Evolutionary conservation across 2,329 filamentous ascomycete species (phyloP), one percentile per base, ranked within the genome.

Genomic region (Teratosphaeria pseudoeucalypti): DNA sequence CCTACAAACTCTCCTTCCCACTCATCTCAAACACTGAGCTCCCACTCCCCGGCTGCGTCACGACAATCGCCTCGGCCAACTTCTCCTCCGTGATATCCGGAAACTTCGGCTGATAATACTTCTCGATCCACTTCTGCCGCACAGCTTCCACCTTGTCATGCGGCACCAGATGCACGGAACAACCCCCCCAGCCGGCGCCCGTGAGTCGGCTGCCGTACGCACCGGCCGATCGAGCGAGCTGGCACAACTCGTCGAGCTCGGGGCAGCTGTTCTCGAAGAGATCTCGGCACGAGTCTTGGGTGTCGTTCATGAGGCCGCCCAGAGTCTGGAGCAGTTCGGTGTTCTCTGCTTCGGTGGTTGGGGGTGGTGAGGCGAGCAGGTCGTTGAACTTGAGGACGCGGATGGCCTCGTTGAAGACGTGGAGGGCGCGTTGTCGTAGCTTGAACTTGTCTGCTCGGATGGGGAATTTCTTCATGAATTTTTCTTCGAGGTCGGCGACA

Each of bases 131-230:
- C 5, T 89, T 89, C 68, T 83, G 80, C 72, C 83, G 90, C 26
- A 99, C 89, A 29, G 78, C 83, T 5, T 87, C 85, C 0, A 96
- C 88, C 74, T 88, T 92, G 68, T 90, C 83, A 60, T 85, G 88
- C 0, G 92, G 88, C 57, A 97, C 88, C 60, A 99, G 81, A 76
- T 99, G 94, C 60, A 99, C 92, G 62, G 85, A 94, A 77, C 94
- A 97, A 2, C 94, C 94, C 62, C 94, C 94, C 94, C 94, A 99
- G 2, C 94, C 94, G 0, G 94, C 94, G 47, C 94, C 94, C 0
- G 92, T 97, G 66, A 96, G 77, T 29, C 92, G 81, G 66, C 88
- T 91, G 32, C 92, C 94, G 71, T 90, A 91, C 19, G 89, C 85
- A 2, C 94, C 94, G 0, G 89, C 89, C 16, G 78, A 80, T 32